A percentile compares a stretch with the other conserved stretches of the same genome.
These are phyloP conservation scores for Ormosia emarginata DNA, from an alignment of 306 rosid species.

Conservation along the genomic window DNA sequence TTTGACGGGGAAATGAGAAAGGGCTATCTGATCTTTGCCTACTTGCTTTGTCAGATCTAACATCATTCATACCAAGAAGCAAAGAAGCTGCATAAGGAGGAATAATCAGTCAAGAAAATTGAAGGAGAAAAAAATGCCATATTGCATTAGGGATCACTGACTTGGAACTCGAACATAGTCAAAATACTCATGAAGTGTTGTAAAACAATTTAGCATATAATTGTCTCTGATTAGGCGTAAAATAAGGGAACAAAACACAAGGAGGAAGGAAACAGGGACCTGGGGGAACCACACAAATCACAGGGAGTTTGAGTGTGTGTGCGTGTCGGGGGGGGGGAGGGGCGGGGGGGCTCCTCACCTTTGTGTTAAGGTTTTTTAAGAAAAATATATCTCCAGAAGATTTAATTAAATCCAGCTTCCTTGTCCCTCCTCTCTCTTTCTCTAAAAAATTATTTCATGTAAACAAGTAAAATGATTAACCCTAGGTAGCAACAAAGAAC, in stretches of 20 bases:
- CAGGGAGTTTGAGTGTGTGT: neutral
- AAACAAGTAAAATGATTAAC: neutral
- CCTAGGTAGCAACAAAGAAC: neutral
- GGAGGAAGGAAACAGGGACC: neutral
- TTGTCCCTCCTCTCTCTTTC: neutral
- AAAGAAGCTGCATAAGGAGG: conserved; percentile 71
- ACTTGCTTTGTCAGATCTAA: conserved; percentile 60
- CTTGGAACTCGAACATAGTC: neutral
- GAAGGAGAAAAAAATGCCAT: neutral
- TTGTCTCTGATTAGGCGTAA: neutral
- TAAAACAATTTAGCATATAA: neutral
- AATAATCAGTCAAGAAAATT: conserved; percentile 32
- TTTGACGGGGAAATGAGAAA: conserved; percentile 98
- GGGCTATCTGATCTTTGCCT: conserved; percentile 80
- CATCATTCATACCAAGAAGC: conserved; percentile 78
- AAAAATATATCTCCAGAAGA: neutral
- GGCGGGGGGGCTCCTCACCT: neutral
- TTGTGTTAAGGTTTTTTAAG: neutral
- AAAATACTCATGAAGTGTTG: neutral
- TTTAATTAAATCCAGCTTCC: neutral
- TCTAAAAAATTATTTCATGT: neutral
- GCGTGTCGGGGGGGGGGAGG: too few relatives aligned
- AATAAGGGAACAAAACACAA: neutral
- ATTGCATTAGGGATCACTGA: neutral
- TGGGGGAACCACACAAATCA: neutral